Percentiles rank a stretch among this genome's conserved stretches.
Evolutionary conservation across 805 yeast genomes (phyloP).

Genomic region (Starmerella stigmatis): DNA sequence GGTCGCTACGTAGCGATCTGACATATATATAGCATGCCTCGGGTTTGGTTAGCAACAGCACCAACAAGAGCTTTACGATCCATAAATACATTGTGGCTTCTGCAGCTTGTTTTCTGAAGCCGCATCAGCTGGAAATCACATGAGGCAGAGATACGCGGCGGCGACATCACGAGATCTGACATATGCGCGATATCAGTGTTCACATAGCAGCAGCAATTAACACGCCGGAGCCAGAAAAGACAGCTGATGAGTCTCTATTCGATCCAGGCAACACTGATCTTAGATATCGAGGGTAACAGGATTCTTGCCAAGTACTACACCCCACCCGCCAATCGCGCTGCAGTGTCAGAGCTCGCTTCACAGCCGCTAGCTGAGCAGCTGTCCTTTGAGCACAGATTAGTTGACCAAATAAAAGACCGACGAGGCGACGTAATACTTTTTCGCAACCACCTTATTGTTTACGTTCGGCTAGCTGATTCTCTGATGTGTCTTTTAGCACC

Average conservation of each 20-base stretch:
- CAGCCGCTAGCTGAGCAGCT: slow-evolving; percentile 52
- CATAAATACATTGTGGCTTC: too few species aligned
- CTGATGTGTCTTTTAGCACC: slow-evolving; percentile 61
- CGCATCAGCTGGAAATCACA: too few species aligned
- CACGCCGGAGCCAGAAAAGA: too few species aligned
- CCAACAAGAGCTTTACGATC: too few species aligned
- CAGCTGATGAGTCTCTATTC: slow-evolving; percentile 62
- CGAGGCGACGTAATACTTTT: slow-evolving; percentile 70
- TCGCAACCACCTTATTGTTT: slow-evolving; percentile 72
- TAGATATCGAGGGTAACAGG: slow-evolving; percentile 73
- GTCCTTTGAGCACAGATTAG: slow-evolving; percentile 63
- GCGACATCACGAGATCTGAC: too few species aligned
- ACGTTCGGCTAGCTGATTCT: slow-evolving; percentile 73
- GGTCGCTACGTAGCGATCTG: too few species aligned
- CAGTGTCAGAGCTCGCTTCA: slow-evolving; percentile 30
- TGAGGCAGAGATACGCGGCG: too few species aligned
- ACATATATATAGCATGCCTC: too few species aligned
- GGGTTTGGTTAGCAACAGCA: too few species aligned
- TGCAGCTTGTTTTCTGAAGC: too few species aligned
- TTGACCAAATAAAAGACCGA: slow-evolving; percentile 66
- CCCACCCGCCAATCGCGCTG: slow-evolving; percentile 43
- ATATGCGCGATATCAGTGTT: too few species aligned
- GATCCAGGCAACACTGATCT: slow-evolving; percentile 64
- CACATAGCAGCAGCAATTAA: too few species aligned
- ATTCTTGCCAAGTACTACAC: slow-evolving; percentile 76